Evolutionary conservation across 208 protist genomes (phyloP), one percentile per base, ranked within the genome.

Genomic region (Trypanosoma brucei): DNA sequence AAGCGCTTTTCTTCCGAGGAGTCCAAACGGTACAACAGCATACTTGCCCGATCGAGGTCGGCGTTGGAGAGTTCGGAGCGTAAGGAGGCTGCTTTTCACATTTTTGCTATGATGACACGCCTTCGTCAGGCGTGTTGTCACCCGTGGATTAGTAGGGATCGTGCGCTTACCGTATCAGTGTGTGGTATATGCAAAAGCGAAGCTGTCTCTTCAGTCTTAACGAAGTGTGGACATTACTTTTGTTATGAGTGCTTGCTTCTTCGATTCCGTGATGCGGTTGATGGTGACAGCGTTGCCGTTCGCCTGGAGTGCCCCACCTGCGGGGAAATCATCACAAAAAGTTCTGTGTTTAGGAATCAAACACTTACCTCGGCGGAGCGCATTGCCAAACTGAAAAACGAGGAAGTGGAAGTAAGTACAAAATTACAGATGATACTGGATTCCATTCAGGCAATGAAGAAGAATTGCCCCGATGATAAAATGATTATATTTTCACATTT

Each of bases 401-500:
- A 72, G 7, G 75, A 90, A 31, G 84, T 94, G 59, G 79, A 88
- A 55, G 64, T 86, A 22, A 93, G 84, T 64, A 91, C 88, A 22
- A 97, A 97, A 68, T 76, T 95, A 36, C 60, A 78, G 5, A 86
- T 91, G 79, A 83, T 96, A 36, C 60, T 96, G 35, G 68, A 82
- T 51, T 78, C 79, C 2, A 83, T 94, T 55, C 59, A 80, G 3
- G 71, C 78, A 9, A 92, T 96, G 84, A 71, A 67, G 37, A 70
- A 75, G 59, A 74, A 92, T 7, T 61, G 76, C 60, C 83, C 81
- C 14, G 70, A 76, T 36, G 88, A 93, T 46, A 99, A 99, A 78
- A 88, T 91, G 79, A 92, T 99, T 52, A 92, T 99, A 13, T 99
- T 99, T 67, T 98, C 92, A 9, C 97, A 99, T 56, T 99, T 98